Conservation (phyloP, 2,329 filamentous ascomycete species). For the Paracamarosporium sp. region DNA sequence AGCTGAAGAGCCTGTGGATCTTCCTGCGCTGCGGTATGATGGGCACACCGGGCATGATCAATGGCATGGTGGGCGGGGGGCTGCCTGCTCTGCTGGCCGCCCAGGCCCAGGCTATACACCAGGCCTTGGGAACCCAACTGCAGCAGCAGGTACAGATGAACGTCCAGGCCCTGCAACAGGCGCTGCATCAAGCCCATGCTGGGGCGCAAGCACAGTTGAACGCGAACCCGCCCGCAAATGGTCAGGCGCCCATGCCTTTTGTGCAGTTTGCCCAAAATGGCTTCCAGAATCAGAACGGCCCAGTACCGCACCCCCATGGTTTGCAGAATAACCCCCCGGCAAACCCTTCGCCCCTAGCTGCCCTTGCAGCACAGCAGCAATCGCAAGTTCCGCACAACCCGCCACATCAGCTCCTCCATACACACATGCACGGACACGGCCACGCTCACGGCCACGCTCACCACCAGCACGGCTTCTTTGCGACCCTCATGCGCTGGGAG, state of each 20-base stretch:
- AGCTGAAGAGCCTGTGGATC: conserved; percentile 44
- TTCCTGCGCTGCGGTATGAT: conserved; percentile 37
- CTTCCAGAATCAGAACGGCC: conserved; percentile 3
- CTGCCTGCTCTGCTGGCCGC: conserved; percentile 23
- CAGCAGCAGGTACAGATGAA: conserved; percentile 34
- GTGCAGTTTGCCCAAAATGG: conserved; percentile 27
- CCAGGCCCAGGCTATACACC: conserved; percentile 33
- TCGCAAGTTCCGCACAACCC: conserved; percentile 3
- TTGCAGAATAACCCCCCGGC: conserved; percentile 18
- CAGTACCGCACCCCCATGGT: conserved; percentile 19
- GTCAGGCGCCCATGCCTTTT: conserved; percentile 21
- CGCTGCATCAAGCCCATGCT: conserved; percentile 9
- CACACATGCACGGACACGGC: too few relatives aligned
- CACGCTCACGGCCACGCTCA: conserved; percentile 8
- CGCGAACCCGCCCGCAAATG: background rate
- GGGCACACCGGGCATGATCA: conserved; percentile 19
- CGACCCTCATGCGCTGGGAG: conserved; percentile 43
- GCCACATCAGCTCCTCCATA: conserved; percentile 3
- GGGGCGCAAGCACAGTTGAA: conserved; percentile 3
- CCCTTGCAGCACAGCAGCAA: conserved; percentile 15
- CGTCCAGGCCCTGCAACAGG: conserved; percentile 10
- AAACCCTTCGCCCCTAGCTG: conserved; percentile 20
- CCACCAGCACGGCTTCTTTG: conserved; percentile 25
- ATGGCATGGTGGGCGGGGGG: conserved; percentile 8
- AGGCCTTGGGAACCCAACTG: conserved; percentile 29